A percentile compares a stretch with the other conserved stretches of the same genome.
Conservation (phyloP, 2,329 filamentous ascomycete species). For the Colletotrichum sp. region DNA sequence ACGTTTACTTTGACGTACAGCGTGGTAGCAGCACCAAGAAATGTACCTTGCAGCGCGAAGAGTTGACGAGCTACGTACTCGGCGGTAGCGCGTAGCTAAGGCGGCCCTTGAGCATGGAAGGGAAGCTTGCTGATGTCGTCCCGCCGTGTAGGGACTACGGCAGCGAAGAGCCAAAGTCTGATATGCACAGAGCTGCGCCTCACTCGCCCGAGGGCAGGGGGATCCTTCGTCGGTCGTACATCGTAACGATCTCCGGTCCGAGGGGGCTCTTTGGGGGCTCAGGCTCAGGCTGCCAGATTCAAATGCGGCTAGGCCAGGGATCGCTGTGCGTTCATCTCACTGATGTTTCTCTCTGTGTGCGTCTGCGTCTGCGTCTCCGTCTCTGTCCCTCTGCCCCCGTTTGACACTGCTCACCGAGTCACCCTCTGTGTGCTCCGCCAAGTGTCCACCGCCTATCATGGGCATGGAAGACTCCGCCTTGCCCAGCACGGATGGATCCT, state of each 20-base stretch:
- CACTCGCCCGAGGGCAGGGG: slow-evolving; percentile 12
- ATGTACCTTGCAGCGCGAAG: not conserved
- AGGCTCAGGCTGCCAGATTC: slow-evolving; percentile 14
- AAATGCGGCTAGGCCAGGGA: not conserved
- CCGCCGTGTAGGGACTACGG: slow-evolving; percentile 5
- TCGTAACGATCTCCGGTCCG: not conserved
- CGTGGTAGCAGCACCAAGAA: not conserved
- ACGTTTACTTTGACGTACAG: not conserved
- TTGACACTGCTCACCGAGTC: not conserved
- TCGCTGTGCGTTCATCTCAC: slow-evolving; percentile 8
- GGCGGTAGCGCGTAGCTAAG: not conserved
- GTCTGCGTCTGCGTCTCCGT: not conserved
- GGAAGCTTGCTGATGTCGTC: slow-evolving; percentile 20
- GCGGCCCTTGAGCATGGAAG: slow-evolving; percentile 5
- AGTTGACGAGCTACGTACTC: not conserved
- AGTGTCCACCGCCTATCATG: not conserved
- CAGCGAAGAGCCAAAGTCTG: slow-evolving; percentile 4
- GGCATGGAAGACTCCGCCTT: not conserved
- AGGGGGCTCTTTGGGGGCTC: not conserved
- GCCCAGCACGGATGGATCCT: not conserved
- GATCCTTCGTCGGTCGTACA: slow-evolving; percentile 8
- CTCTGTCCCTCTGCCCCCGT: not conserved
- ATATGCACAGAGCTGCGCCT: slow-evolving; percentile 19
- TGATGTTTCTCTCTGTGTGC: not conserved
- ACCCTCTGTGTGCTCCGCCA: not conserved